phyloP scores from a whole-genome alignment of 2,329 filamentous ascomycete genomes.

The Tolypocladium nubicola region DNA sequence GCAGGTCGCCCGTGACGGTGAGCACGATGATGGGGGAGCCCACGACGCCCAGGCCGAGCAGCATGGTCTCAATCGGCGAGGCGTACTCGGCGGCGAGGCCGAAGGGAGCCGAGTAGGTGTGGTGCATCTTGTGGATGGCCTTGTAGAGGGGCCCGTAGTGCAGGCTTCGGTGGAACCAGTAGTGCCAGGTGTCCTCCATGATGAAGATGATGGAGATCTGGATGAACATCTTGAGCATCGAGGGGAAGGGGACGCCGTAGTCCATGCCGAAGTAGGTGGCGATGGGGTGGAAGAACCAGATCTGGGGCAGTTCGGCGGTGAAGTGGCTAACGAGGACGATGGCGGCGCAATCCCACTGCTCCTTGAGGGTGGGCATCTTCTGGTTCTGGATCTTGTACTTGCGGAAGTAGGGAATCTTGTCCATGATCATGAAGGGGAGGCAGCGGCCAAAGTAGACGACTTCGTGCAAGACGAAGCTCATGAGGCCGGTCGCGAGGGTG shows the following conservation, averaged over 20 bases:
- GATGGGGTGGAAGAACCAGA: slow-evolving; percentile 98
- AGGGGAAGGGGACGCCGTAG: slow-evolving; percentile 82
- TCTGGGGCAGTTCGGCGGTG: slow-evolving; percentile 95
- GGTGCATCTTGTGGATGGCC: slow-evolving; percentile 96
- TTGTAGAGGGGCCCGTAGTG: slow-evolving; percentile 96
- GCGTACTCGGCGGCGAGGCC: slow-evolving; percentile 95
- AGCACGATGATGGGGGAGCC: slow-evolving; percentile 76
- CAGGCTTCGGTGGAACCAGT: slow-evolving; percentile 87
- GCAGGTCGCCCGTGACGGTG: slow-evolving; percentile 71
- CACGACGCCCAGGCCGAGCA: slow-evolving; percentile 80
- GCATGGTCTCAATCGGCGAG: slow-evolving; percentile 93
- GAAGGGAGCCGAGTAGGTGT: slow-evolving; percentile 96
- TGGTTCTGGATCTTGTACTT: slow-evolving; percentile 86
- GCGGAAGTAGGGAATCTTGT: slow-evolving; percentile 76
- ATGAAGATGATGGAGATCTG: slow-evolving; percentile 94
- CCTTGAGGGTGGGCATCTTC: slow-evolving; percentile 85
- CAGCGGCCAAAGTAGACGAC: slow-evolving; percentile 85
- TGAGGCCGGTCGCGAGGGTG: slow-evolving; percentile 87
- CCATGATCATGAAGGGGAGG: slow-evolving; percentile 88
- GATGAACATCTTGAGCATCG: slow-evolving; percentile 73
- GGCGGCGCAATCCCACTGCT: slow-evolving; percentile 90
- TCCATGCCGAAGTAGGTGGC: slow-evolving; percentile 85
- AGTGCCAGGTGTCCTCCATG: slow-evolving; percentile 95
- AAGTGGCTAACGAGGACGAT: slow-evolving; percentile 93
- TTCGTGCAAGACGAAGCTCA: slow-evolving; percentile 96